These are phyloP conservation scores for Rhizophora apiculata DNA, from an alignment of 345 rosid species.

Conservation along the genomic window DNA sequence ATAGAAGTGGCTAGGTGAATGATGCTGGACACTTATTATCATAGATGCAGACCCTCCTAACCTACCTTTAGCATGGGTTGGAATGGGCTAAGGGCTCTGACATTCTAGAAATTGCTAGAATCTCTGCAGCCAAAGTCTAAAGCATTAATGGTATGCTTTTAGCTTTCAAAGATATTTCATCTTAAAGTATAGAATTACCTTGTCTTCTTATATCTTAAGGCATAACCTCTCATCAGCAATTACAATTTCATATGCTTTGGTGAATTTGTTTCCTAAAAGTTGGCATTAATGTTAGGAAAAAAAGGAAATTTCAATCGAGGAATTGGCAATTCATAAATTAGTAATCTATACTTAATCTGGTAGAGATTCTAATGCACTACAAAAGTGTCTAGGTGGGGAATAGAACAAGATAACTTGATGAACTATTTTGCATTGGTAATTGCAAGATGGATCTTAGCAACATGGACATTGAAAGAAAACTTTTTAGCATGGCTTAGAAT, in stretches of 20 bases:
- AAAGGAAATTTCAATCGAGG: constrained; percentile 37
- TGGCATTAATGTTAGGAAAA: constrained; percentile 49
- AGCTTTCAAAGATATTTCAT: constrained; percentile 42
- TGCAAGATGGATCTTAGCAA: no score
- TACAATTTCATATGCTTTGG: constrained; percentile 43
- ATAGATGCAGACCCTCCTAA: constrained; percentile 59
- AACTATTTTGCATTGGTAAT: no score
- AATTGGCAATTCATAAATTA: constrained; percentile 42
- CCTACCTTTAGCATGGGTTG: constrained; percentile 56
- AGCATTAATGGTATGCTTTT: constrained; percentile 44
- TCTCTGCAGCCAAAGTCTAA: no score
- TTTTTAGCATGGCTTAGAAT: constrained; percentile 44
- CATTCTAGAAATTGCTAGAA: no score
- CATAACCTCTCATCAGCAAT: constrained; percentile 28
- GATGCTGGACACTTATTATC: constrained; percentile 60
- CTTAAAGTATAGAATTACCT: constrained; percentile 44
- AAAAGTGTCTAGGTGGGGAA: constrained; percentile 24
- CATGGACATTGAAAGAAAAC: no score
- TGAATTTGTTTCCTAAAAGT: constrained; percentile 68
- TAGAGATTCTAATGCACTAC: constrained; percentile 35
- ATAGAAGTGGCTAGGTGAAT: constrained; percentile 43
- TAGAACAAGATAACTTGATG: constrained; percentile 35
- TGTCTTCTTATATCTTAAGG: constrained; percentile 55
- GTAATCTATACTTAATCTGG: constrained; percentile 48
- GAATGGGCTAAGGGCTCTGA: constrained; percentile 37